Evolutionary conservation across 2,329 filamentous ascomycete genomes (phyloP).

Genomic region (Botrytis galanthina): DNA sequence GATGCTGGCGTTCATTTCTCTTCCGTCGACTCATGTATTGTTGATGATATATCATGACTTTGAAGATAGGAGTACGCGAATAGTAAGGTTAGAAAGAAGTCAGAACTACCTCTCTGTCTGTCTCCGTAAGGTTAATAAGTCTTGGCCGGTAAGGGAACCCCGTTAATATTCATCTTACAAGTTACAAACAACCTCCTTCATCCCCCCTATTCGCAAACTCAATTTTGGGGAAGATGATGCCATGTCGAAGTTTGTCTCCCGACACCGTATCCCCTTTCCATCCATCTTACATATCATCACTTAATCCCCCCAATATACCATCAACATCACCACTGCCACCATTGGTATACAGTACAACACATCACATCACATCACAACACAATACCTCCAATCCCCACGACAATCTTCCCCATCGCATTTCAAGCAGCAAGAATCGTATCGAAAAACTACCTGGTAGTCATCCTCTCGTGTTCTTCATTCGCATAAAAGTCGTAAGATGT

Average conservation of each 20-base stretch:
- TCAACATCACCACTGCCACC: neutral
- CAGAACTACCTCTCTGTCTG: too few species aligned
- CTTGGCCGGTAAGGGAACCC: neutral
- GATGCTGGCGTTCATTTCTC: neutral
- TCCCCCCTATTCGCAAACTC: slow-evolving; percentile 12
- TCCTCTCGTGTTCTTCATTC: slow-evolving; percentile 7
- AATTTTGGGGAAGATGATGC: too few species aligned
- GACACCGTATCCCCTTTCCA: neutral
- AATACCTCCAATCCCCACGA: neutral
- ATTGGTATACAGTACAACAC: neutral
- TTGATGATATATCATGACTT: neutral
- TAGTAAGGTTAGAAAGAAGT: too few species aligned
- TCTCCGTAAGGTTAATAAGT: neutral
- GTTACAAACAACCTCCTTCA: neutral
- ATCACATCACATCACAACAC: neutral
- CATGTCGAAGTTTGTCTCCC: neutral
- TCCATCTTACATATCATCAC: neutral
- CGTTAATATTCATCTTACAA: neutral
- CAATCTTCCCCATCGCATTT: neutral
- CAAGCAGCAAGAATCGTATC: slow-evolving; percentile 3
- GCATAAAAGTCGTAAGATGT: slow-evolving; percentile 18
- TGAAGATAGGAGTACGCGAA: too few species aligned
- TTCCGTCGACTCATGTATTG: neutral
- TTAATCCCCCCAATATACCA: neutral
- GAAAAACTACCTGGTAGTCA: neutral